Evolutionary conservation across 208 protist genomes (phyloP).

Genomic region (Acanthamoeba royreba): DNA sequence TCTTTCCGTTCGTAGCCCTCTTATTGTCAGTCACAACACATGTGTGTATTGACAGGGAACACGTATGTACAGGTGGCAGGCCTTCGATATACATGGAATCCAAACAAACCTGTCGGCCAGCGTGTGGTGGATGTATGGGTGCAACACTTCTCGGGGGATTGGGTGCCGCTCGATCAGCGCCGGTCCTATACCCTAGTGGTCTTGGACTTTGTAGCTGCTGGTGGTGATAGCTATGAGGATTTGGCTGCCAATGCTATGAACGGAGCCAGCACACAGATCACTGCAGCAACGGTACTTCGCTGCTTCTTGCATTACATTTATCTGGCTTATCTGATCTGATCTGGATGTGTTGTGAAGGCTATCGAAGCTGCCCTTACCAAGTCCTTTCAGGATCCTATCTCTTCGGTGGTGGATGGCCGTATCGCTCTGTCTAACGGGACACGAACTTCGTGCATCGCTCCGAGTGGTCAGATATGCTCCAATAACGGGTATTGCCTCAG

Average conservation of each 20-base stretch:
- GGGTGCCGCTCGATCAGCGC: not conserved
- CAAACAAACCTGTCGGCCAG: not conserved
- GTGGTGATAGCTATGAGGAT: not conserved
- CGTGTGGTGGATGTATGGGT: slow-evolving; percentile 16
- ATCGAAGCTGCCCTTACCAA: not conserved
- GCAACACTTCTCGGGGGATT: not conserved
- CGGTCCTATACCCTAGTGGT: not conserved
- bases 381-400: not conserved
- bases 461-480: not conserved
- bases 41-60: not conserved
- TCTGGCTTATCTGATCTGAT: not conserved
- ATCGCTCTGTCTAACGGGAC: not conserved
- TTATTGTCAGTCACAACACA: not conserved
- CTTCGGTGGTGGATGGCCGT: not conserved
- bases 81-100: not conserved
- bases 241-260: not conserved
- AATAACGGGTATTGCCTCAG: not conserved
- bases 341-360: not conserved
- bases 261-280: not conserved
- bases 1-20: not conserved
- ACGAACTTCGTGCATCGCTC: not conserved
- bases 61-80: not conserved
- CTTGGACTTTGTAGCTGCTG: not conserved
- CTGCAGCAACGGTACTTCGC: not conserved
- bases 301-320: no score